Evolutionary conservation across 2,329 filamentous ascomycete species (phyloP), one percentile per base, ranked within the genome.

Genomic region (Amauroascus verrucosus): DNA sequence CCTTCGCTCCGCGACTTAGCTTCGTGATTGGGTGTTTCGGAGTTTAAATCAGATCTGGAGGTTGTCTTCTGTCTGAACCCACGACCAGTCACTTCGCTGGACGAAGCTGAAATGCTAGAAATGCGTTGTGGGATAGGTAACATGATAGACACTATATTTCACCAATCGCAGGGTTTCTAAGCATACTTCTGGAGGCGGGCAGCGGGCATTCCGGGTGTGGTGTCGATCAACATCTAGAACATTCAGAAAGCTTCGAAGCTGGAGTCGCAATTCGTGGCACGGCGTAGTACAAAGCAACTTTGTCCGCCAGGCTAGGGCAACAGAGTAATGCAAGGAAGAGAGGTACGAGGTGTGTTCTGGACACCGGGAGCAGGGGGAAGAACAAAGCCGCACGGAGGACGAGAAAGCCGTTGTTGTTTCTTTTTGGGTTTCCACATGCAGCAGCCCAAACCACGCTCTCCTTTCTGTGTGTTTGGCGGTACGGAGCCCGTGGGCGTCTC

Each of bases 101-200:
- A 30, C 5, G 55, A 32, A 13, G 35, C 35, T 20, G 53, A 53
- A 13, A 52, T 43, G 46, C 56, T 58, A 13, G 54, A 56, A 3
- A 51, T 52, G 20, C 56, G 56, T 14, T 48, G 54, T 24, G 56
- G 56, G 26, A 58, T 58, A n/a, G 46, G 33, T 13, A 55, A 20
- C 41, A 41, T 46, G 33, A 46, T 46, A 18, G 40, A 41, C 49
- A 51, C 44, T 51, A 43, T 51, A 9, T 46, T 52, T 46, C 30
- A 46, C 30, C 32, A 38, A 45, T 28, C 41, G 24, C 22, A 52
- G 22, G 41, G 28, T 40, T n/a, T 20, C 14, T 30, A 30, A n/a
- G 30, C 50, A 52, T 52, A 20, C 30, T 46, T 52, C 20, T 41
- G 30, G 33, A 14, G 20, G 41, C 13, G 41, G 35, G 20, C 32